Conservation (phyloP, 2,329 filamentous ascomycete genomes). For the Botrytis porri region DNA sequence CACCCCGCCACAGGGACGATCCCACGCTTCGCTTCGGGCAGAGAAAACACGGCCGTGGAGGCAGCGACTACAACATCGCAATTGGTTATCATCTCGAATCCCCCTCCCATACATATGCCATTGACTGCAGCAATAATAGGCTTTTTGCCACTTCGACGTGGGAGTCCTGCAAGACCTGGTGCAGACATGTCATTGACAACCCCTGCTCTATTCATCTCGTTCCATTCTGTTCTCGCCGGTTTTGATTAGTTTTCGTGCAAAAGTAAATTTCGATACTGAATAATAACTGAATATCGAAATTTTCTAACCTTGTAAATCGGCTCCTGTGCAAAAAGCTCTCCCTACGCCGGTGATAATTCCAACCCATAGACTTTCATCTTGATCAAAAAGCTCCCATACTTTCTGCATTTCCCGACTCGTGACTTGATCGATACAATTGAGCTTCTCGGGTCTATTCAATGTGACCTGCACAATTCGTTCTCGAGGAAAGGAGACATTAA, state of each 20-base stretch:
- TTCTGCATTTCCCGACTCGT: constrained; percentile 42
- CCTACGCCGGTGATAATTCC: constrained; percentile 61
- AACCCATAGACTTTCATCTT: constrained; percentile 56
- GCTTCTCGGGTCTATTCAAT: constrained; percentile 53
- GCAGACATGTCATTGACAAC: constrained; percentile 33
- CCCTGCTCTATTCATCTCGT: constrained; percentile 34
- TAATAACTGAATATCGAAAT: constrained; percentile 44
- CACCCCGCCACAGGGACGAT: constrained; percentile 68
- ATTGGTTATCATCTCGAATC: constrained; percentile 72
- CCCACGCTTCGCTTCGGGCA: constrained; percentile 68
- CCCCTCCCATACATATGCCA: constrained; percentile 69
- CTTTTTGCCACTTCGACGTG: constrained; percentile 60
- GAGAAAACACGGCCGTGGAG: constrained; percentile 55
- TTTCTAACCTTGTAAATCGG: constrained; percentile 53
- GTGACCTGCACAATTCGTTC: constrained; percentile 57
- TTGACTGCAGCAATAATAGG: constrained; percentile 73
- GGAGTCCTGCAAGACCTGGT: constrained; percentile 45
- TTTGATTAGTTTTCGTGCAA: constrained; percentile 34
- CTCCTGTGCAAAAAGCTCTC: constrained; percentile 63
- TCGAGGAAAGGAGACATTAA: constrained; percentile 47
- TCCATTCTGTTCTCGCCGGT: constrained; percentile 48
- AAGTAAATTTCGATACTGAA: background rate
- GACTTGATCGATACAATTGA: constrained; percentile 50
- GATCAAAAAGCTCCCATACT: constrained; percentile 59
- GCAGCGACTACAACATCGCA: constrained; percentile 64